Percentiles rank a stretch among this genome's conserved stretches.
Conservation (phyloP, 2,329 filamentous ascomycete species). For the Tolypocladium capitatum region DNA sequence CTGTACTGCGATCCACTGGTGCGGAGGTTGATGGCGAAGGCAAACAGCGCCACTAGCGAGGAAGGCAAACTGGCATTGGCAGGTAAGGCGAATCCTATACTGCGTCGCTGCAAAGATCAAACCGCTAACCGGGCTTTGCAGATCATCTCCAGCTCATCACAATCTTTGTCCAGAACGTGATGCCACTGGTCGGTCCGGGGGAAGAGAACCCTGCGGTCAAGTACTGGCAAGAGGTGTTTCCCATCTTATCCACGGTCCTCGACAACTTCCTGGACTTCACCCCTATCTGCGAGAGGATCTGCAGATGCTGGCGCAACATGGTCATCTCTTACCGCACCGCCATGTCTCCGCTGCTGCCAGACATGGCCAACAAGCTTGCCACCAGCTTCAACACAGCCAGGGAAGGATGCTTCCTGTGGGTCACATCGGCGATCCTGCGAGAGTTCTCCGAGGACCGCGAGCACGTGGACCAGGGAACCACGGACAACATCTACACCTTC, state of each 20-base stretch:
- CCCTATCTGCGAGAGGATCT: conserved; percentile 86
- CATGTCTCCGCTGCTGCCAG: conserved; percentile 71
- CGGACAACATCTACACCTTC: conserved; percentile 81
- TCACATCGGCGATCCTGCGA: conserved; percentile 83
- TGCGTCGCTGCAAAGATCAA: neutral
- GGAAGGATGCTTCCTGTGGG: conserved; percentile 98
- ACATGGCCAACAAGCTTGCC: conserved; percentile 79
- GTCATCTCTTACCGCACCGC: conserved; percentile 87
- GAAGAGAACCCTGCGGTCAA: conserved; percentile 83
- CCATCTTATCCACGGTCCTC: conserved; percentile 71
- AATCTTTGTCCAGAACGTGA: conserved; percentile 67
- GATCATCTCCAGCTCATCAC: conserved; percentile 90
- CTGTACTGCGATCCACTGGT: conserved; percentile 88
- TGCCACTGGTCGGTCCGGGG: conserved; percentile 58
- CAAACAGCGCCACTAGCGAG: conserved; percentile 72
- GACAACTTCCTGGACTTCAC: conserved; percentile 76
- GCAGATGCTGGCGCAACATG: conserved; percentile 94
- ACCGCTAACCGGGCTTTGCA: conserved; percentile 16
- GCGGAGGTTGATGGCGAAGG: conserved; percentile 70
- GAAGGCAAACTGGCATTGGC: conserved; percentile 76
- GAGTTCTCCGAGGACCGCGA: conserved; percentile 91
- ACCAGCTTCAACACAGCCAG: conserved; percentile 71
- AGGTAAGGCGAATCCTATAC: conserved; percentile 33
- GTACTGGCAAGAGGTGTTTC: conserved; percentile 92
- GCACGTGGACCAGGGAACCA: conserved; percentile 67